These are phyloP conservation scores for Avena atlantica DNA, from an alignment of 176 grass and related monocot species.

Conservation along the genomic window DNA sequence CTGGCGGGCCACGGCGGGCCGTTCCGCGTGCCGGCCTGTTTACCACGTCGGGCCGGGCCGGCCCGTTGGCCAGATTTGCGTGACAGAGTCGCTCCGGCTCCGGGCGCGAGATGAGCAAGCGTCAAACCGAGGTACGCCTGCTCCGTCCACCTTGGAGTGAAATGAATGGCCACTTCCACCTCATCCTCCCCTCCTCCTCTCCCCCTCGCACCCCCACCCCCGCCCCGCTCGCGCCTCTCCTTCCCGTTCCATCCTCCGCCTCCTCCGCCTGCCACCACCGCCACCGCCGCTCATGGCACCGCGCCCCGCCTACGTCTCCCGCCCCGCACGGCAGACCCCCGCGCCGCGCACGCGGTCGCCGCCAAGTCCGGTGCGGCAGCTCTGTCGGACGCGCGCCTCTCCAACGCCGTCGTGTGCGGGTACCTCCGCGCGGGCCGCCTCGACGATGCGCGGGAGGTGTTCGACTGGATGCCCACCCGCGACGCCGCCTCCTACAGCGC, in stretches of 20 bases:
- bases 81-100: too few species aligned
- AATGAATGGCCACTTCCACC: constrained; percentile 63
- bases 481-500: constrained; percentile 62
- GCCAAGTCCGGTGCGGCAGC: constrained; percentile 43
- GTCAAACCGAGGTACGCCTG: too few species aligned
- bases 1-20: too few species aligned
- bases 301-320: neutral
- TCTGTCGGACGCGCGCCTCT: constrained; percentile 15
- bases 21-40: too few species aligned
- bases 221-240: constrained; percentile 19
- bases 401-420: constrained; percentile 57
- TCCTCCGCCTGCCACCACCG: neutral
- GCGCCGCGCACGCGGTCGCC: constrained; percentile 43
- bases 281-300: neutral
- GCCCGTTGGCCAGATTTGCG: too few species aligned
- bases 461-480: constrained; percentile 47
- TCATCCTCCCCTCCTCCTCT: constrained; percentile 41
- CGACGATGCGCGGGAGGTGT: constrained; percentile 41
- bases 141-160: constrained; percentile 14
- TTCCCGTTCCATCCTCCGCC: neutral
- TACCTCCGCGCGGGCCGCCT: constrained; percentile 59
- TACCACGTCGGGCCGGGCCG: too few species aligned
- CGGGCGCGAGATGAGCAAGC: too few species aligned
- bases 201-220: neutral
- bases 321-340: constrained; percentile 42